phyloP scores from a whole-genome alignment of 352 stramenopile genomes.

The Halophytophthora polymorphica region DNA sequence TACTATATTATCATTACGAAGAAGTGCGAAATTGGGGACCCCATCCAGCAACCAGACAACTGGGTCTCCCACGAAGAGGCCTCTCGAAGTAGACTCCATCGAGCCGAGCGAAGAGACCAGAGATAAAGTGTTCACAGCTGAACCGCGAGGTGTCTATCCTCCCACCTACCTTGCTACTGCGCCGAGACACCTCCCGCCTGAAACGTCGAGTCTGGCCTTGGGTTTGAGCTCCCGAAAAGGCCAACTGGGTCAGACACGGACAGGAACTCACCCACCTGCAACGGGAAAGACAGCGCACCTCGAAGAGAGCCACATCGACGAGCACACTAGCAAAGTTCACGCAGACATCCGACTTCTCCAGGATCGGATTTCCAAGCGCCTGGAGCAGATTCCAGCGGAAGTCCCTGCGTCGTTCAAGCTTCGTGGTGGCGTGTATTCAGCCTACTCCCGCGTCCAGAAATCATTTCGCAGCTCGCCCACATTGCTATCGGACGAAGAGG shows the following conservation, averaged over 20 bases:
- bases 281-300: not conserved
- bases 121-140: too few species aligned
- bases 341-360: slow-evolving; percentile 72
- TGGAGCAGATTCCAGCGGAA: slow-evolving; percentile 36
- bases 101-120: too few species aligned
- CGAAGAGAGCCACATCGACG: slow-evolving; percentile 47
- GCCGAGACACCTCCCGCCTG: too few species aligned
- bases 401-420: slow-evolving; percentile 7
- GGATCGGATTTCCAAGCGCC: slow-evolving; percentile 53
- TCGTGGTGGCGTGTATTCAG: slow-evolving; percentile 1
- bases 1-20: not conserved
- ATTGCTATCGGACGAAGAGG: slow-evolving; percentile 30
- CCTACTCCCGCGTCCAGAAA: not conserved
- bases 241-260: too few species aligned
- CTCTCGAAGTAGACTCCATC: too few species aligned
- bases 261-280: not conserved
- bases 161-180: too few species aligned
- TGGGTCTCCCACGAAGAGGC: too few species aligned
- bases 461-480: slow-evolving; percentile 29
- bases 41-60: too few species aligned
- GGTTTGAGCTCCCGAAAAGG: too few species aligned
- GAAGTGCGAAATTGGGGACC: too few species aligned
- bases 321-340: slow-evolving; percentile 62
- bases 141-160: too few species aligned
- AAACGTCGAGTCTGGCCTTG: too few species aligned